Evolutionary conservation across 495 filamentous ascomycete genomes (phyloP), one percentile per base, ranked within the genome.

Genomic region (Penicillium coprophilum): DNA sequence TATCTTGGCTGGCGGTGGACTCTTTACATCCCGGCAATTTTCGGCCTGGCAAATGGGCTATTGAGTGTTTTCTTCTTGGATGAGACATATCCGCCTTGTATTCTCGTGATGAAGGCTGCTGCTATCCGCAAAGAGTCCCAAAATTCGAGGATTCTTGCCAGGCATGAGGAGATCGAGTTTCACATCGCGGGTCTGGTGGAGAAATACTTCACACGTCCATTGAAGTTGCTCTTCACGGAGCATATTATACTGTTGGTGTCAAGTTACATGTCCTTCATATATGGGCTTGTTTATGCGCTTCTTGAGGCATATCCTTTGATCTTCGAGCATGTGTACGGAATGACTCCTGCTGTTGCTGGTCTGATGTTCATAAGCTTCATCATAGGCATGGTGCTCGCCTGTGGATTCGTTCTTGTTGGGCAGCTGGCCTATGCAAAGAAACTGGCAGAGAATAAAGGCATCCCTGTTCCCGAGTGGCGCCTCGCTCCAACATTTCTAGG

Each of bases 1-100:
- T 57, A 65, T 7, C 65, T 81, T 3, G 77, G 78, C 4, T 81
- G 78, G 78, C 57, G 78, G 10, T 81, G 78, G 78, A 80, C 69
- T 6, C 65, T 75, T 31, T 80, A 76, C 28, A 71, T 80, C 19
- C 67, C 76, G 1, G 59, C 75, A 0, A 73, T 79, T 20, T 50
- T 78, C 52, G 66, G 68, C 23, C 64, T 76, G 9, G 40, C 50
- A 0, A 64, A 61, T 21, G 68, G 67, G 0, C 19, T 58, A 1
- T 17, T 76, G 10, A 66, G 69, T 10, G 2, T 73, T 6, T 15
- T 69, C 12, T 71, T 71, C 32, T 44, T 75, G 4, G 55, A 62
- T 6, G 77, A 80, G 45, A 71, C 75, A 6, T 80, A 78, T 40
- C 62, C 74, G 0, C 71, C 75, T 1, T 65, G 69, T 2, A 57